Evolutionary conservation across 331 rosid genomes (phyloP), one percentile per base, ranked within the genome.

Genomic region (Malus hybrid): DNA sequence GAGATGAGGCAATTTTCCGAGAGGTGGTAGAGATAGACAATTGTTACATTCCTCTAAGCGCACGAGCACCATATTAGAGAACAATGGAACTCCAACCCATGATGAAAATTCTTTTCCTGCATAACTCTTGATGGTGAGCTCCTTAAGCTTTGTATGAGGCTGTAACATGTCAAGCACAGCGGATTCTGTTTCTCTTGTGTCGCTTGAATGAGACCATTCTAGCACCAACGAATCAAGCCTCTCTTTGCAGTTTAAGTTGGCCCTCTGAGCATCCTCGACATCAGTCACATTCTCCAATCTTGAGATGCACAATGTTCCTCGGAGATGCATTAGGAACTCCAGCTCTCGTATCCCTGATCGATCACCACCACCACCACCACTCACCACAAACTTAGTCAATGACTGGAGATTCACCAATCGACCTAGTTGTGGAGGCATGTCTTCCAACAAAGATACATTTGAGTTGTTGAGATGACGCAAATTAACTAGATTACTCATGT

Each of bases 381-480:
- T 16, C 9, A 68, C 75, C 36, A 77, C 60, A 63, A 82, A 82
- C 6, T 3, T 0, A 10, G 53, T 4, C 2, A 73, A 2, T 0
- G 70, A 26, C 9, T 36, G 82, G 8, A 82, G 72, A 61, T 33
- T 55, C 19, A 0, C 16, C 20, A 82, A 13, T 10, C 5, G 42
- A 6, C 77, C 33, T 22, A 78, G 20, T 3, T n/a, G 4, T 5
- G 26, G 29, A 3, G 82, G 85, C 82, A 77, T 77, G n/a, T 62
- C 74, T 30, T 13, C 18, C 30, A 66, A 18, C 12, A 5, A 7
- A 16, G 9, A 66, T 4, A 26, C 66, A 36, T 1, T 10, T 10
- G 7, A 50, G 30, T 18, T 50, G 74, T 28, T 70, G 28, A 84
- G 79, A 62, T 81, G 74, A 6, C 85, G 84, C 66, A 81, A 48